Conservation (phyloP, 2,329 filamentous ascomycete genomes). For the Colletotrichum higginsianum region DNA sequence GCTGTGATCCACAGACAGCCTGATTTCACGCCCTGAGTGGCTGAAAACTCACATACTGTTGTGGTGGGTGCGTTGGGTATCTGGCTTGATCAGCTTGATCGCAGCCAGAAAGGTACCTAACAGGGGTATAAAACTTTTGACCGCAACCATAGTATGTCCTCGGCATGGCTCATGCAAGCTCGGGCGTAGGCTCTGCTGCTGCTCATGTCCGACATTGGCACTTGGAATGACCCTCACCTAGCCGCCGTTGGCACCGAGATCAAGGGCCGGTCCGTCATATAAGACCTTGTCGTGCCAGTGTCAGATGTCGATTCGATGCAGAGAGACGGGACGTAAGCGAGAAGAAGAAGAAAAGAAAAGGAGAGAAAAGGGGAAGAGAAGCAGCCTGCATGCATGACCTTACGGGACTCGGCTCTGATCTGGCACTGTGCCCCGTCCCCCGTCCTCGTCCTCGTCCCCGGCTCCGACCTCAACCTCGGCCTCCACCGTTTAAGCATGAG, state of each 20-base stretch:
- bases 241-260: constrained; percentile 17
- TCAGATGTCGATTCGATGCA: constrained; percentile 23
- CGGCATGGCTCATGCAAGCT: constrained; percentile 22
- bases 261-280: constrained; percentile 30
- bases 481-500: constrained; percentile 34
- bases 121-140: neutral
- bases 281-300: constrained; percentile 14
- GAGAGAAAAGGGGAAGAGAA: neutral
- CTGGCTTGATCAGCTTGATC: no score
- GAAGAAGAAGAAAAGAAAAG: constrained; percentile 2
- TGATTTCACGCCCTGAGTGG: no score
- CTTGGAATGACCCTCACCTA: constrained; percentile 11
- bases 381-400: neutral
- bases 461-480: neutral
- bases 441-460: no score
- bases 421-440: constrained; percentile 7
- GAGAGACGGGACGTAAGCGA: neutral
- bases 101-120: no score
- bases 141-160: constrained; percentile 23
- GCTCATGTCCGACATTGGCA: constrained; percentile 28
- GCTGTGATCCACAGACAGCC: no score
- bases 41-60: no score
- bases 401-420: constrained; percentile 6
- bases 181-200: constrained; percentile 24
- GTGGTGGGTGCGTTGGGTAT: no score